phyloP scores from a whole-genome alignment of 192 early-diverging fungal genomes.

The Fimicolochytrium jonesii region DNA sequence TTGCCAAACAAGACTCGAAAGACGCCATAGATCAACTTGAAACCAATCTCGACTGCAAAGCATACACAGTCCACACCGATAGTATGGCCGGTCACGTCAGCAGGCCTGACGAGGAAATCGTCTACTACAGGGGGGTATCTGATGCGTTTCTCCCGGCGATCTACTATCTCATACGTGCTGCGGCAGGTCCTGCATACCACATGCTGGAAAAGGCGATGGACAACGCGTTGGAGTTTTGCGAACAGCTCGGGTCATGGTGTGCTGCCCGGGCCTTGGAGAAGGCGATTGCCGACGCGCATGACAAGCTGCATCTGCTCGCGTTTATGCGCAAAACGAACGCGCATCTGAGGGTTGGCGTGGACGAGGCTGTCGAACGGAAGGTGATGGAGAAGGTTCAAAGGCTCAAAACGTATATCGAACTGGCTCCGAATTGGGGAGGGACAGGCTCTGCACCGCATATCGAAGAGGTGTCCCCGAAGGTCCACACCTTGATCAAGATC shows the following conservation, averaged over 20 bases:
- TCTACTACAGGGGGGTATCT: constrained; percentile 2
- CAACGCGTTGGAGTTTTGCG: neutral
- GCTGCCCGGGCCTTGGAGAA: constrained; percentile 2
- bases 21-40: constrained; percentile 10
- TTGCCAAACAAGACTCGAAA: constrained; percentile 14
- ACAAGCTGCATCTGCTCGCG: neutral
- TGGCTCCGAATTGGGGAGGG: neutral
- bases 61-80: constrained; percentile 8
- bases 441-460: neutral
- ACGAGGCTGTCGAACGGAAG: neutral
- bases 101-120: constrained; percentile 3
- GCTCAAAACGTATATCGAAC: neutral
- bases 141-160: neutral
- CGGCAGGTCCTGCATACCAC: neutral
- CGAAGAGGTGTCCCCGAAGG: constrained; percentile 57
- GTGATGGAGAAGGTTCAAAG: neutral
- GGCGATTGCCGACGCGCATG: constrained; percentile 6
- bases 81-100: neutral
- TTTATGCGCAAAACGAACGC: neutral
- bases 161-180: constrained; percentile 1
- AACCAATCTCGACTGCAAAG: constrained; percentile 4
- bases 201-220: neutral
- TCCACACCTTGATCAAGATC: constrained; percentile 59
- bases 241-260: constrained; percentile 20
- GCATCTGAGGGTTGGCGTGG: constrained; percentile 4